Evolutionary conservation across 2,329 filamentous ascomycete species (phyloP).

Genomic region (Colletotrichum sp.): DNA sequence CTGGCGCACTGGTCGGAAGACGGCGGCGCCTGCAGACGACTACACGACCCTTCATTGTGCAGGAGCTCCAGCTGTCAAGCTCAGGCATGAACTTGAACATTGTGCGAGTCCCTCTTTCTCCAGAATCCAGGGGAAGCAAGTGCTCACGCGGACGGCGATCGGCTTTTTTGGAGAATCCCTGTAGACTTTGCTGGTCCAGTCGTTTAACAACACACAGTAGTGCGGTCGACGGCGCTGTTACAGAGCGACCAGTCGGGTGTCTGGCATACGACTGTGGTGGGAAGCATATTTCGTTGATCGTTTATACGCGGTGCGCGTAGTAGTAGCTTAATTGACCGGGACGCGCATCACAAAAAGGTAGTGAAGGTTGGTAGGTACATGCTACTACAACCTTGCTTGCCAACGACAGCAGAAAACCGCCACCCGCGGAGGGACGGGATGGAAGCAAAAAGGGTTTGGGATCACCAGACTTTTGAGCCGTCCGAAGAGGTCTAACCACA

Average conservation of each 20-base stretch:
- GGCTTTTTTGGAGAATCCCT: slow-evolving; percentile 13
- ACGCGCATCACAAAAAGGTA: not conserved
- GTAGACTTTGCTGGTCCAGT: not conserved
- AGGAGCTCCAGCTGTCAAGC: not conserved
- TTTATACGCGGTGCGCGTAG: not conserved
- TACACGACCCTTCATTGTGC: no score
- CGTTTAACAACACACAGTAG: not conserved
- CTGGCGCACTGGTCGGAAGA: not conserved
- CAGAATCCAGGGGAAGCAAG: not conserved
- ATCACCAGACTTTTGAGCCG: not conserved
- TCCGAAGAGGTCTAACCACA: not conserved
- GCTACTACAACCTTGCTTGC: not conserved
- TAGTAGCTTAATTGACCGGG: not conserved
- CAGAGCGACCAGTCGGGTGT: not conserved
- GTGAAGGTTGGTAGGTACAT: not conserved
- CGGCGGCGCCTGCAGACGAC: not conserved
- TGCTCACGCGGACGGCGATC: not conserved
- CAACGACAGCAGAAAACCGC: not conserved
- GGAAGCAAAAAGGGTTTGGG: not conserved
- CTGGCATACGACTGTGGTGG: not conserved
- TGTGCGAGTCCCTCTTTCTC: not conserved
- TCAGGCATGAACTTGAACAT: not conserved
- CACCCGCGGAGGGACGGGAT: not conserved
- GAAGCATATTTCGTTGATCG: not conserved
- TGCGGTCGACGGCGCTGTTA: not conserved